phyloP scores from a whole-genome alignment of 805 yeast species.

The Sungouiella thailandica region DNA sequence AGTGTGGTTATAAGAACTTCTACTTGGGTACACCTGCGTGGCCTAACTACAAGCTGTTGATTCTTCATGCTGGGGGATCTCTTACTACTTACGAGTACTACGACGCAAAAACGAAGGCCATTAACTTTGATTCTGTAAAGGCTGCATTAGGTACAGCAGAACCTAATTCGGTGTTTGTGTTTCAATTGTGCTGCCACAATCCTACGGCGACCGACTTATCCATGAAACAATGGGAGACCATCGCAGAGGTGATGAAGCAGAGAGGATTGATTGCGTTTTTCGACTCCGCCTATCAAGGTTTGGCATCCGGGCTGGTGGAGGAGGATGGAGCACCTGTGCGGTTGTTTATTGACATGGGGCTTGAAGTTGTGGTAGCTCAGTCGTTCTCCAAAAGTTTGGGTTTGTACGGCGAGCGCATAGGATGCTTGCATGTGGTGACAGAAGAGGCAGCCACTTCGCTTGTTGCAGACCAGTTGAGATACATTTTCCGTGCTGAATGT shows the following conservation, averaged over 20 bases:
- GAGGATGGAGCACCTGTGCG: background rate
- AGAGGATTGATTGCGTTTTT: background rate
- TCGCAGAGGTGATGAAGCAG: background rate
- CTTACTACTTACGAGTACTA: constrained; percentile 1
- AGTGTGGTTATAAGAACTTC: background rate
- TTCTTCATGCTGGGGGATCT: background rate
- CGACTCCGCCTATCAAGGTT: background rate
- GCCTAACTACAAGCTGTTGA: constrained; percentile 1
- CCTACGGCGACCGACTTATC: background rate
- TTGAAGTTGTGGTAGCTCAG: constrained; percentile 1
- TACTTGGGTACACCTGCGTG: constrained; percentile 1
- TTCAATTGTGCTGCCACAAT: constrained; percentile 1
- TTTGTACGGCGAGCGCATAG: background rate
- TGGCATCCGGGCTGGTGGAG: background rate
- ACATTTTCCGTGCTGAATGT: background rate
- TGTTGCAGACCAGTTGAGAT: background rate
- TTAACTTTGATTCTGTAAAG: background rate
- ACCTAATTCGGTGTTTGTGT: constrained; percentile 1
- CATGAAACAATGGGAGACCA: background rate
- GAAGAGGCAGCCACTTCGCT: background rate
- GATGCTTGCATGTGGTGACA: background rate
- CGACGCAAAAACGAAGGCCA: background rate
- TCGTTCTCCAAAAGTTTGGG: background rate
- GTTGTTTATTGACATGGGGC: background rate
- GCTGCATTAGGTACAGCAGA: constrained; percentile 1